A percentile compares a stretch with the other conserved stretches of the same genome.
These are phyloP conservation scores for Penicillium egyptiacum DNA, from an alignment of 495 filamentous ascomycete genomes.

Conservation along the genomic window DNA sequence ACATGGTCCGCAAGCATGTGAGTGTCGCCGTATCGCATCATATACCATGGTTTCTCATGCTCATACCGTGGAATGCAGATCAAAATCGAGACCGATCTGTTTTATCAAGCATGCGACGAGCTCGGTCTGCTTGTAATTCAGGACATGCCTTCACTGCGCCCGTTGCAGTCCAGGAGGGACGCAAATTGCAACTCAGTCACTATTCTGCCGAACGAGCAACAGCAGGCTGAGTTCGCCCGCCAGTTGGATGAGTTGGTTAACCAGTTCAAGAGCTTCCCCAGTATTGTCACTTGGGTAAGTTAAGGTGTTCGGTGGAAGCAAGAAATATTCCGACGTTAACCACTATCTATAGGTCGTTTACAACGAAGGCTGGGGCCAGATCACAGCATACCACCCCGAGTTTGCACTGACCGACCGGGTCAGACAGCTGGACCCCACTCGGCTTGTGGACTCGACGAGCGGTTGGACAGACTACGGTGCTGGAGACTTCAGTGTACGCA, in stretches of 20 bases:
- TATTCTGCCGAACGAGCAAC: slow-evolving; percentile 42
- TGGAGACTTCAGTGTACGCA: slow-evolving; percentile 53
- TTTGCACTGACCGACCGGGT: slow-evolving; percentile 54
- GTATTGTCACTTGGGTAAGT: slow-evolving; percentile 54
- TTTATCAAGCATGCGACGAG: slow-evolving; percentile 64
- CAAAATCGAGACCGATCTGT: slow-evolving; percentile 66
- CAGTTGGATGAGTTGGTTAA: slow-evolving; percentile 61
- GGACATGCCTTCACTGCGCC: slow-evolving; percentile 64
- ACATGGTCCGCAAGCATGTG: slow-evolving; percentile 68
- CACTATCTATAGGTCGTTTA: slow-evolving; percentile 55
- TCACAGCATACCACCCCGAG: slow-evolving; percentile 50
- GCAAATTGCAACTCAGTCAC: slow-evolving; percentile 6
- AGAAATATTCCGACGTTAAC: not conserved
- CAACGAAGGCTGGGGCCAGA: slow-evolving; percentile 72
- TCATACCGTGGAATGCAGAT: slow-evolving; percentile 42
- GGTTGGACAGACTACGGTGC: slow-evolving; percentile 64
- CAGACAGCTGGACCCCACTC: slow-evolving; percentile 56
- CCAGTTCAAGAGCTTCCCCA: slow-evolving; percentile 62
- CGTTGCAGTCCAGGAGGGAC: slow-evolving; percentile 16
- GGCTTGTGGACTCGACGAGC: slow-evolving; percentile 58
- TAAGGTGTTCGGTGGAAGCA: not conserved
- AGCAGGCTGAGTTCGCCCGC: slow-evolving; percentile 61
- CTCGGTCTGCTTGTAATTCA: slow-evolving; percentile 64
- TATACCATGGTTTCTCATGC: not conserved
- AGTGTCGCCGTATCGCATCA: slow-evolving; percentile 17